Conservation (phyloP, 2,329 filamentous ascomycete species). For the Phialophora tarda region DNA sequence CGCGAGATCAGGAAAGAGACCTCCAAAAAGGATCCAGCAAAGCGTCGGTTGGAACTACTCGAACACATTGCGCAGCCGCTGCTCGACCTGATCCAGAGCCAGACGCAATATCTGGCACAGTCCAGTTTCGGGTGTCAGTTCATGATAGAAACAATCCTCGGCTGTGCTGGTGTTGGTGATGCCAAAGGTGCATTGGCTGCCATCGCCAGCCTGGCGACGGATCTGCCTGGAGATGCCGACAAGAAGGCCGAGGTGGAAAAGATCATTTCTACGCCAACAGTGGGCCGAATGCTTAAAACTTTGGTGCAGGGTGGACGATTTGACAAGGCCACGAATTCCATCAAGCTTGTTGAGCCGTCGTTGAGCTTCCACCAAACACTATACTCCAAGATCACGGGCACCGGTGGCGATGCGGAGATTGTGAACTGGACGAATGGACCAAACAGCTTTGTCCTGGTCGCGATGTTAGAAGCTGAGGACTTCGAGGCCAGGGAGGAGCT, state of each 20-base stretch:
- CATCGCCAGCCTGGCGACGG: conserved; percentile 55
- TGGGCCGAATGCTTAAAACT: conserved; percentile 85
- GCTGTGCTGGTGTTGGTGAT: conserved; percentile 67
- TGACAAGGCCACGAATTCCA: conserved; percentile 72
- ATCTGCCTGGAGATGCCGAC: conserved; percentile 50
- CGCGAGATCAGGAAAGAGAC: conserved; percentile 79
- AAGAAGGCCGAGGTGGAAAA: conserved; percentile 50
- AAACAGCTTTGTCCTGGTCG: conserved; percentile 85
- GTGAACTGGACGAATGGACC: conserved; percentile 84
- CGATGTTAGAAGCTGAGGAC: conserved; percentile 74
- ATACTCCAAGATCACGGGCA: conserved; percentile 71
- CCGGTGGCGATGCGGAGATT: conserved; percentile 63
- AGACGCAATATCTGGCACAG: conserved; percentile 70
- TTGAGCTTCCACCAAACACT: conserved; percentile 80
- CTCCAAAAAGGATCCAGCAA: conserved; percentile 87
- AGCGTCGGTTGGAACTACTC: conserved; percentile 76
- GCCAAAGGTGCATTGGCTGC: conserved; percentile 76
- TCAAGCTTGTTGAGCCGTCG: conserved; percentile 72
- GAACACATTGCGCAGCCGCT: conserved; percentile 75
- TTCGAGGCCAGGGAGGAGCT: conserved; percentile 72
- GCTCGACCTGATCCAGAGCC: conserved; percentile 72
- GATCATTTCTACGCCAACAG: conserved; percentile 67
- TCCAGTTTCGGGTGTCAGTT: conserved; percentile 87
- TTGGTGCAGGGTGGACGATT: conserved; percentile 88
- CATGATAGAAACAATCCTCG: conserved; percentile 79